Conservation (phyloP, 2,329 filamentous ascomycete species). For the Penicillium psychrosexuale region DNA sequence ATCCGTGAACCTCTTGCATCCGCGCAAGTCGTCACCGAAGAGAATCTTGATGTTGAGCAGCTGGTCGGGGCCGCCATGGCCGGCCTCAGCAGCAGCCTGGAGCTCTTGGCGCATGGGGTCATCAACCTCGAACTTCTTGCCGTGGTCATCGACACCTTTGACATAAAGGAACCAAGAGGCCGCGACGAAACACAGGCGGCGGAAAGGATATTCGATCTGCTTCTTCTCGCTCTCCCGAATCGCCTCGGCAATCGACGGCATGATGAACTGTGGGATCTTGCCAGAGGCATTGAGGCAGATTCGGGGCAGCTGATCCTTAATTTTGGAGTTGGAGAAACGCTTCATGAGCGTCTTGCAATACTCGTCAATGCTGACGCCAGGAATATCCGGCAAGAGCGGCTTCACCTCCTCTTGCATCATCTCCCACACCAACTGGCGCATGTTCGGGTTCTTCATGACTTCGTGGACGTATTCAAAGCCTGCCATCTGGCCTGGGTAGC, state of each 20-base stretch:
- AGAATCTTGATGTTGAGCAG: slow-evolving; percentile 49
- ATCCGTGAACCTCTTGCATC: slow-evolving; percentile 48
- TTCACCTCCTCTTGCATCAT: slow-evolving; percentile 58
- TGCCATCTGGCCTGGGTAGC: slow-evolving; percentile 52
- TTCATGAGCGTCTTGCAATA: slow-evolving; percentile 55
- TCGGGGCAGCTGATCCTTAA: slow-evolving; percentile 55
- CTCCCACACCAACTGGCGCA: slow-evolving; percentile 50
- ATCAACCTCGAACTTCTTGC: slow-evolving; percentile 41
- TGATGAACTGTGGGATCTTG: slow-evolving; percentile 51
- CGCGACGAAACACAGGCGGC: slow-evolving; percentile 50
- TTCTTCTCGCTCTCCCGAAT: slow-evolving; percentile 27
- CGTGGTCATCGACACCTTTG: slow-evolving; percentile 50
- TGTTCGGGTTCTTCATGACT: slow-evolving; percentile 50
- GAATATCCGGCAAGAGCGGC: slow-evolving; percentile 51
- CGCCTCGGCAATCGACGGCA: slow-evolving; percentile 39
- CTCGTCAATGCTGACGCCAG: slow-evolving; percentile 51
- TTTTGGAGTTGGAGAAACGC: slow-evolving; percentile 56
- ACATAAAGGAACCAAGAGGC: slow-evolving; percentile 54
- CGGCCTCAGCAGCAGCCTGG: slow-evolving; percentile 45
- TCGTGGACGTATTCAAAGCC: slow-evolving; percentile 56
- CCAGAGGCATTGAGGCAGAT: slow-evolving; percentile 53
- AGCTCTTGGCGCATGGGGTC: slow-evolving; percentile 52
- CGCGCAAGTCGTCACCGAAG: slow-evolving; percentile 53
- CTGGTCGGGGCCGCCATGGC: slow-evolving; percentile 42
- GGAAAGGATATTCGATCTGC: slow-evolving; percentile 22